Base-by-base conservation (phyloP, 208 protist species). In the Lotmaria passim region DNA sequence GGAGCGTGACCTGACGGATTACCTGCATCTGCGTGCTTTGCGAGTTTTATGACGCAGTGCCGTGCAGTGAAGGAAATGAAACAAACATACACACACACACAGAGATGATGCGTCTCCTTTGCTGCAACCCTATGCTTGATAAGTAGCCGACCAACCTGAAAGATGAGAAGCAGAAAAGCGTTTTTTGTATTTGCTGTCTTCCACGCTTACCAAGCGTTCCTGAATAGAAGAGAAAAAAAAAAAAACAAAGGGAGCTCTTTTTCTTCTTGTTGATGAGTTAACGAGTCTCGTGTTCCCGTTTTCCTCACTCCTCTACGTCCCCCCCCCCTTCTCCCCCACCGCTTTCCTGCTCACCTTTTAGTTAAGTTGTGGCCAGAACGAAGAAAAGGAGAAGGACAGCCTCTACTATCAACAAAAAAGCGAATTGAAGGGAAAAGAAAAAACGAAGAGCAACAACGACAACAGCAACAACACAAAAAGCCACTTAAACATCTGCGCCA, bases 1-100 rank as follows among this genome's bases (percentile, higher is more conserved):
- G 48, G 78, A 90, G 71, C 53, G 87, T 7, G 83, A 92, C 23
- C 67, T 92, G 44, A 73, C 70, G 26, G 83, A 92, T 39, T 92
- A 86, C 47, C 58, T 92, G 3, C 75, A 87, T 31, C 66, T 92
- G 14, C 80, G 79, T 39, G 75, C 77, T 7, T 53, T 79, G 51
- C 73, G 80, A 17, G 82, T 91, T 3, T 14, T 88, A 15, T 83
- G 50, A 80, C 3, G 11, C 19, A 51, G 31, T 28, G n/a, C n/a
- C n/a, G n/a, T n/a, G n/a, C 11, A 15, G 15, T n/a, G 23, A 39
- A 15, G 5, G 4, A 7, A 64, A 64, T 3, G 19, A 48, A 51
- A 31, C 17, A 46, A 55, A 33, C 33, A 51, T 24, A 39, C 17
- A 26, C 4, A 30, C n/a, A 62, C 19, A 26, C 10, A 50, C 21